Conservation (phyloP, 768 basidiomycete species). For the Russula emetica region DNA sequence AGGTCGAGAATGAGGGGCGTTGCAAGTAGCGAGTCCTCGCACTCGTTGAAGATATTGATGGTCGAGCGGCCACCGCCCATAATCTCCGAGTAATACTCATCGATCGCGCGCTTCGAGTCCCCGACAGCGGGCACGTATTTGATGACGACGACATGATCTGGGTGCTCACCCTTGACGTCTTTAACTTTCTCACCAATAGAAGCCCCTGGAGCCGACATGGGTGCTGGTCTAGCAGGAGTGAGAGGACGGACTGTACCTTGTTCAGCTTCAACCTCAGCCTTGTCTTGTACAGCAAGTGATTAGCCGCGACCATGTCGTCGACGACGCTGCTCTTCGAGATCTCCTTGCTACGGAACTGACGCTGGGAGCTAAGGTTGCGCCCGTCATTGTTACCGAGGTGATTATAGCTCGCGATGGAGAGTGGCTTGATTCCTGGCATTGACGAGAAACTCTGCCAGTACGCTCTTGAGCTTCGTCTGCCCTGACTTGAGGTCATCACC, state of each 20-base stretch:
- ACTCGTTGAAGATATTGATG: constrained; percentile 97
- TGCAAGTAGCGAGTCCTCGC: constrained; percentile 96
- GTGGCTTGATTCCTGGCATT: constrained; percentile 98
- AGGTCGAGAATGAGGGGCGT: constrained; percentile 95
- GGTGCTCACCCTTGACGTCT: constrained; percentile 86
- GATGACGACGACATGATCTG: constrained; percentile 95
- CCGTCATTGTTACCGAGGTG: constrained; percentile 99
- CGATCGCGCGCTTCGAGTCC: constrained; percentile 98
- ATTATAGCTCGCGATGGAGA: constrained; percentile 97
- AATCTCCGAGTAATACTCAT: constrained; percentile 98
- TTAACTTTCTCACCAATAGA: constrained; percentile 47
- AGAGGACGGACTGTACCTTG: constrained; percentile 4
- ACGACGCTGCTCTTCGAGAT: constrained; percentile 96
- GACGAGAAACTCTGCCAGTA: constrained; percentile 96
- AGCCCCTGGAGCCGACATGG: constrained; percentile 29
- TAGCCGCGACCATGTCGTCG: constrained; percentile 96
- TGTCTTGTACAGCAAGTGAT: constrained; percentile 87
- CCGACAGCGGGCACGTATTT: constrained; percentile 96
- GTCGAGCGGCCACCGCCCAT: constrained; percentile 92
- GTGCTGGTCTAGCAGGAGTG: not conserved
- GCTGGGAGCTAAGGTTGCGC: constrained; percentile 81
- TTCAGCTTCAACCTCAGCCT: constrained; percentile 38
- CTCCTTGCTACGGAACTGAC: constrained; percentile 97
- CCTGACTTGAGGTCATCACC: constrained; percentile 98
- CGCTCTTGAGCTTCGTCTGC: constrained; percentile 96